phyloP scores from a whole-genome alignment of 768 basidiomycete species.

The Chiua virens region DNA sequence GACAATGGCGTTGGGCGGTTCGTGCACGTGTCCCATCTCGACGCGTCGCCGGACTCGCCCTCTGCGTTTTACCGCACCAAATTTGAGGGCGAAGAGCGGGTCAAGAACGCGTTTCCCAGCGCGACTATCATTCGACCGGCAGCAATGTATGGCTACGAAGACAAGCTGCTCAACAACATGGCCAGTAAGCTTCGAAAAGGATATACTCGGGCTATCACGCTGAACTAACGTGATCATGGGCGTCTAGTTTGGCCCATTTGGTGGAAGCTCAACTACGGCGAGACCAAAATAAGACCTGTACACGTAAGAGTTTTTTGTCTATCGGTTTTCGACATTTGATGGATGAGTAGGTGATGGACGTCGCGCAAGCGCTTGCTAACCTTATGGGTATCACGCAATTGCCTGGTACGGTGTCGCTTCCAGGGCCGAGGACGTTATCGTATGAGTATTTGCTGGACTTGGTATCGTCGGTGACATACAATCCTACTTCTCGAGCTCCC shows the following conservation, averaged over 20 bases:
- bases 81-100: conserved; percentile 84
- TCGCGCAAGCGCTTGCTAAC: conserved; percentile 89
- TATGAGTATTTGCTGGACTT: conserved; percentile 79
- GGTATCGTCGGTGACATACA: conserved; percentile 77
- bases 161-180: conserved; percentile 90
- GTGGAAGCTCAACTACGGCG: conserved; percentile 89
- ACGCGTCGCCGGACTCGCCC: conserved; percentile 75
- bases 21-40: conserved; percentile 94
- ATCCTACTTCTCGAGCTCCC: conserved; percentile 67
- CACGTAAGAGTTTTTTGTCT: conserved; percentile 60
- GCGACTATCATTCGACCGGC: conserved; percentile 90
- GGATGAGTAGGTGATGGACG: conserved; percentile 74
- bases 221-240: conserved; percentile 9
- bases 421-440: conserved; percentile 86
- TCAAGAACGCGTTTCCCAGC: conserved; percentile 76
- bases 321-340: conserved; percentile 15
- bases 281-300: conserved; percentile 86
- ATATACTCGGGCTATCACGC: conserved; percentile 4
- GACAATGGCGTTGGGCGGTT: conserved; percentile 78
- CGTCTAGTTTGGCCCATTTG: conserved; percentile 76
- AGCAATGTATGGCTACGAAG: conserved; percentile 90
- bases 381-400: conserved; percentile 62
- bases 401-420: conserved; percentile 72
- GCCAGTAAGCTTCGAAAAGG: conserved; percentile 58
- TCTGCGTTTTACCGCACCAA: conserved; percentile 90